Evolutionary conservation across 257 asterid species (phyloP), one percentile per base, ranked within the genome.

Genomic region (Gardenia jasminoides): DNA sequence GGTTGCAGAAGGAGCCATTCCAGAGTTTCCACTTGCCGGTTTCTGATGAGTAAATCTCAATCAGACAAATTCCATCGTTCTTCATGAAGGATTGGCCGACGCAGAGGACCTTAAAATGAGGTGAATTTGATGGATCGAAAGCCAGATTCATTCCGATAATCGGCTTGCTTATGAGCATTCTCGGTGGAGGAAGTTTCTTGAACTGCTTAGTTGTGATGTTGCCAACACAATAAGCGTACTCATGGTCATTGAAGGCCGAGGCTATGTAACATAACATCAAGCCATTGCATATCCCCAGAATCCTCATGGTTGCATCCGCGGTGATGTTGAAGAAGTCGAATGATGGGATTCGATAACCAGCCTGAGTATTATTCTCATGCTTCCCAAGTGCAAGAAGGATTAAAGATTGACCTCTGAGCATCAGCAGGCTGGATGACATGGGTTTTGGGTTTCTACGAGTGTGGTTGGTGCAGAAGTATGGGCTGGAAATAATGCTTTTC

Each of bases 31-130:
- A 79, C 15, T 20, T 0, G 26, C 66, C 31, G 0, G 73, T 79
- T 61, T 61, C 67, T 1, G 73, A 79, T 1, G 82, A 71, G 65
- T 79, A 79, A 30, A 79, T 72, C 67, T 79, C 82, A 41, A 71
- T 15, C 4, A 67, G 28, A 30, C 71, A 44, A 7, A 2, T 50
- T 17, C 54, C 31, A 19, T 44, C 71, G 31, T 66, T 7, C 36
- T 30, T 36, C 17, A 66, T 30, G 26, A 47, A 24, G 7, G 65
- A 30, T 41, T 61, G 78, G 30, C 78, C 65, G 4, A 43, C 31
- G 13, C 78, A 71, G 0, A 79, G 36, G 26, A 71, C 66, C n/a
- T 61, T 79, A 73, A 79, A 79, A 72, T 79, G 39, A 5, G 78
- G 82, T 22, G 78, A 65, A 15, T 48, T 54, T 9, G 41, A 36